These are phyloP conservation scores for Furcasterigmium sp. DNA, from an alignment of 2,329 filamentous ascomycete genomes.

Conservation along the genomic window DNA sequence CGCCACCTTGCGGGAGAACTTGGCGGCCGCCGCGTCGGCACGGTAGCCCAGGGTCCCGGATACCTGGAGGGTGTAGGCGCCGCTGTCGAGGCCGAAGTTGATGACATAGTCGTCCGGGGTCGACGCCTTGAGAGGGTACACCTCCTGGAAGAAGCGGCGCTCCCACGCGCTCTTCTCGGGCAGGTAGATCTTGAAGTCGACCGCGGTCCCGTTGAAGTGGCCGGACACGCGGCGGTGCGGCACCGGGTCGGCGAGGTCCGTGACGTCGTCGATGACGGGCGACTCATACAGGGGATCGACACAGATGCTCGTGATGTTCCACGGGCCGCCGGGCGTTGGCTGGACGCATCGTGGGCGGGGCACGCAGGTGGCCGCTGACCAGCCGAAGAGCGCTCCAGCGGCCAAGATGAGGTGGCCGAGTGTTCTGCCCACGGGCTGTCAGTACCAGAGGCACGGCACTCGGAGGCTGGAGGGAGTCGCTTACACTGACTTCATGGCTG, in stretches of 20 bases:
- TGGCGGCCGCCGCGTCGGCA: conserved; percentile 15
- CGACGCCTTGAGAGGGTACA: conserved; percentile 12
- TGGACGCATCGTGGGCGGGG: no score
- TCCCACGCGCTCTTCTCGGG: conserved; percentile 9
- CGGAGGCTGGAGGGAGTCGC: no score
- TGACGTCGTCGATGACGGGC: neutral
- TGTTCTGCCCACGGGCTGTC: no score
- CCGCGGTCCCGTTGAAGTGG: conserved; percentile 11
- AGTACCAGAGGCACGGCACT: no score
- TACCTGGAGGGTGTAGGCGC: conserved; percentile 13
- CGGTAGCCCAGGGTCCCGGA: conserved; percentile 11
- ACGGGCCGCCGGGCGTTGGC: neutral
- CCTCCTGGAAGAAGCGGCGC: conserved; percentile 14
- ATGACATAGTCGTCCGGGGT: conserved; percentile 6
- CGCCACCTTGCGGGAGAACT: conserved; percentile 11
- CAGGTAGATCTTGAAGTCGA: conserved; percentile 17
- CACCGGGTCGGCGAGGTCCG: neutral
- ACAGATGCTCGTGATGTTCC: neutral
- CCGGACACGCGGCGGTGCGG: conserved; percentile 12
- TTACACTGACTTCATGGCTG: no score
- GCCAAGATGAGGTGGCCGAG: no score
- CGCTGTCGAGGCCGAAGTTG: conserved; percentile 11
- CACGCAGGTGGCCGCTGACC: no score
- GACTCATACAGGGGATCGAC: neutral
- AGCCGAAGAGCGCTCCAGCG: no score